Base-by-base conservation (phyloP, 805 yeast genomes). In the Myxozyma monticola region DNA sequence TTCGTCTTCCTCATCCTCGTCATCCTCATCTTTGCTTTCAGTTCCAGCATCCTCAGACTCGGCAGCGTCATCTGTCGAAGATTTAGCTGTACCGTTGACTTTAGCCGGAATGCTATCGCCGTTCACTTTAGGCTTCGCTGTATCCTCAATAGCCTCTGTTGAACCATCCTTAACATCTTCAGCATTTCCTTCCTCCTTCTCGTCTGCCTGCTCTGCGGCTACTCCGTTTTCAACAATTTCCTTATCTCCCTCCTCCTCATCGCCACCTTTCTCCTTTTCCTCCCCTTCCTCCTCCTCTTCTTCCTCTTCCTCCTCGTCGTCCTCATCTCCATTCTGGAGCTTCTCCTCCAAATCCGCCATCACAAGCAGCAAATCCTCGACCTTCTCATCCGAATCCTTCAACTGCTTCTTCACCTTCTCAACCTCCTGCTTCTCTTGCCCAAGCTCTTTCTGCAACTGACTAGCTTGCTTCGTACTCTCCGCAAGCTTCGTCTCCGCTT, bases 321-420 rank as follows among this genome's bases (percentile, higher is more conserved):
- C 85, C 0, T 75, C 82, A 0, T 81, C 88, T 22, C 83, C 89
- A 3, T 73, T 73, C 26, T 74, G 70, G 49, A 80, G 80, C 56
- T 77, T 79, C 42, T 84, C 88, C 51, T 88, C 95, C 59, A 88
- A 70, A 39, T 87, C 95, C 17, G 85, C 78, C 65, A 89, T 80
- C 17, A 89, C 70, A 21, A 88, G 68, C 81, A 88, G 77, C 60
- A 88, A 66, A 55, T 87, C 95, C 60, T 88, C 96, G 9, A 81
- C 62, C 22, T 82, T 87, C 39, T 39, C 56, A 28, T 49, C 51
- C 2, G 47, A 42, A 14, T 45, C 56, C 26, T 42, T 52, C 30
- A 37, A 31, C 22, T 37, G 40, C 3, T 33, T 21, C 31, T 39
- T 46, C 17, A 39, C 17, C 17, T 39, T 38, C 17, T 46, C 51